phyloP scores from a whole-genome alignment of 495 filamentous ascomycete species.

The Neurospora pannonica region DNA sequence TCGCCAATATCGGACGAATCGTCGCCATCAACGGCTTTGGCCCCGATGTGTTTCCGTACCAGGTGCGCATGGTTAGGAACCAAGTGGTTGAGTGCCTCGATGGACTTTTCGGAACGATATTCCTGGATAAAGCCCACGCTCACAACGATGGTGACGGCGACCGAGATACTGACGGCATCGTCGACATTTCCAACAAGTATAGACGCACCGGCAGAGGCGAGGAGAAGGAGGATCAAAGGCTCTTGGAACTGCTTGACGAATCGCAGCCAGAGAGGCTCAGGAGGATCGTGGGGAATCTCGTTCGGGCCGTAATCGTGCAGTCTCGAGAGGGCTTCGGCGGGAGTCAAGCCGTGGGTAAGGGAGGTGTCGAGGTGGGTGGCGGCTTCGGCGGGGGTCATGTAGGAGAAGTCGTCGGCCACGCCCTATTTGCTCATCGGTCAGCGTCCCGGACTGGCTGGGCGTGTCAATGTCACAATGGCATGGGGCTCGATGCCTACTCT shows the following conservation, averaged over 20 bases:
- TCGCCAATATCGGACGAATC: conserved; percentile 34
- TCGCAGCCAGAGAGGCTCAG: conserved; percentile 87
- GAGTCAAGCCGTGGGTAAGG: conserved; percentile 66
- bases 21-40: conserved; percentile 15
- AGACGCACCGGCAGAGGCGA: conserved; percentile 81
- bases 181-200: conserved; percentile 91
- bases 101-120: conserved; percentile 92
- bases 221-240: conserved; percentile 77
- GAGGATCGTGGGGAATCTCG: conserved; percentile 86
- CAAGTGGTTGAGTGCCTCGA: conserved; percentile 87
- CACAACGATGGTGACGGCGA: conserved; percentile 94
- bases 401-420: conserved; percentile 44
- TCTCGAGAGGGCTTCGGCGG: conserved; percentile 68
- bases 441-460: background rate
- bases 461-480: background rate
- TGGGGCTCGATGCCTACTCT: conserved; percentile 23
- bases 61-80: conserved; percentile 92
- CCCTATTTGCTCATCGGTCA: conserved; percentile 19
- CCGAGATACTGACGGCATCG: conserved; percentile 88
- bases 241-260: conserved; percentile 97
- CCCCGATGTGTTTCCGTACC: conserved; percentile 49
- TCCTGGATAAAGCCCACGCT: conserved; percentile 95
- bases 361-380: conserved; percentile 76
- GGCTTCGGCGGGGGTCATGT: conserved; percentile 63
- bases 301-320: conserved; percentile 78